These are phyloP conservation scores for Trichoderma semiorbis DNA, from an alignment of 2,329 filamentous ascomycete genomes.

Conservation along the genomic window DNA sequence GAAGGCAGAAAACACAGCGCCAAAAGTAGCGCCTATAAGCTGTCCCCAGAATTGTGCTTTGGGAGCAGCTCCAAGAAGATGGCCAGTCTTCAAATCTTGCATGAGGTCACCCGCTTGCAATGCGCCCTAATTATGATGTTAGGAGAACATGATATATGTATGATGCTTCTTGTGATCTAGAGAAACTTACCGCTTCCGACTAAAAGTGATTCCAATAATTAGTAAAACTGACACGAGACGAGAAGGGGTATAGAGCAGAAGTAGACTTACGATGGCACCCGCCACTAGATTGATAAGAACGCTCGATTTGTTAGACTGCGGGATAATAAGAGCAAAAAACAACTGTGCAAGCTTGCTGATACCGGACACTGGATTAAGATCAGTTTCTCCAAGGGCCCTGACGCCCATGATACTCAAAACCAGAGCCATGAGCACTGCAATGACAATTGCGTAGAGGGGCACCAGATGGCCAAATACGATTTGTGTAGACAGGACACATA, in stretches of 20 bases:
- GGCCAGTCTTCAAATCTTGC: conserved; percentile 95
- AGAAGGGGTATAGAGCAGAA: background rate
- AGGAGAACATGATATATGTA: background rate
- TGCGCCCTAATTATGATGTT: conserved; percentile 51
- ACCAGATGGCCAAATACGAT: conserved; percentile 80
- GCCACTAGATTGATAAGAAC: conserved; percentile 95
- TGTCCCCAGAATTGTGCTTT: conserved; percentile 97
- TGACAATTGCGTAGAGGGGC: conserved; percentile 69
- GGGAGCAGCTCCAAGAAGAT: conserved; percentile 85
- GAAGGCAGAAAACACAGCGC: conserved; percentile 78
- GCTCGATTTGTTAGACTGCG: conserved; percentile 73
- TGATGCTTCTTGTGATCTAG: background rate
- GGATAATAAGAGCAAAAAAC: conserved; percentile 88
- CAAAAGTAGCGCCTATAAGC: conserved; percentile 81
- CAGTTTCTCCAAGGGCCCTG: conserved; percentile 72
- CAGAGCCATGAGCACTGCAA: conserved; percentile 81
- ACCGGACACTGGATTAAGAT: conserved; percentile 92
- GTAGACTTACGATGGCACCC: conserved; percentile 64
- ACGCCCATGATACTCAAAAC: conserved; percentile 72
- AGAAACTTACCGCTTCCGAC: conserved; percentile 39
- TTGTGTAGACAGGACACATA: conserved; percentile 80
- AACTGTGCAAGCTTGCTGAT: conserved; percentile 96
- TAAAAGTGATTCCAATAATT: conserved; percentile 19
- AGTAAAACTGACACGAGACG: background rate
- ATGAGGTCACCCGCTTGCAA: conserved; percentile 94